These are phyloP conservation scores for Mycena vitilis DNA, from an alignment of 768 basidiomycete species.

Conservation along the genomic window DNA sequence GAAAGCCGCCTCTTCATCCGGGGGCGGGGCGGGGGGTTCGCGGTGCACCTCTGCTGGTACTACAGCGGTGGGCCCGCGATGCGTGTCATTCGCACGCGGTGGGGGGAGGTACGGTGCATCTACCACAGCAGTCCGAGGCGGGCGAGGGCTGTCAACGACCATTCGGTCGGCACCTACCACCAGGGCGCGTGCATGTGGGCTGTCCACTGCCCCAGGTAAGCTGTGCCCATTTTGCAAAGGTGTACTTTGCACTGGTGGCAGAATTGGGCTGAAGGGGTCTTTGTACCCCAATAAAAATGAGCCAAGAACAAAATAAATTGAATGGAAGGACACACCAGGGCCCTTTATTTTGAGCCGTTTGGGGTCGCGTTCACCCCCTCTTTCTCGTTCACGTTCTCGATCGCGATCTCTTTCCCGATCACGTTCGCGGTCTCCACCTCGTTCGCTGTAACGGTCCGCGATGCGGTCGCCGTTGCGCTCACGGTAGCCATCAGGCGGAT, in stretches of 20 bases:
- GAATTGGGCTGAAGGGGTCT: conserved; percentile 30
- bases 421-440: conserved; percentile 45
- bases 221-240: conserved; percentile 7
- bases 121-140: neutral
- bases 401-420: conserved; percentile 29
- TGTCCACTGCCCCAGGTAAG: conserved; percentile 4
- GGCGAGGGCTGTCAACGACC: conserved; percentile 23
- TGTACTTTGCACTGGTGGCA: conserved; percentile 24
- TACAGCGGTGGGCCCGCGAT: neutral
- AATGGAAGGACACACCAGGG: neutral
- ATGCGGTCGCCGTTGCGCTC: conserved; percentile 11
- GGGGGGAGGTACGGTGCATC: conserved; percentile 15
- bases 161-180: neutral
- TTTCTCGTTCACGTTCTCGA: conserved; percentile 50
- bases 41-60: neutral
- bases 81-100: neutral
- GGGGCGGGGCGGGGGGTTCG: neutral
- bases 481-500: conserved; percentile 11
- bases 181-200: conserved; percentile 11
- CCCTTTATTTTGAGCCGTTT: conserved; percentile 69
- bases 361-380: conserved; percentile 67
- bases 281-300: neutral
- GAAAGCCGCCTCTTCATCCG: conserved; percentile 1
- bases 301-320: too few relatives aligned
- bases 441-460: conserved; percentile 2